A percentile compares a stretch with the other conserved stretches of the same genome.
Conservation (phyloP, 1,139 yeast genomes). For the Lodderomyces elongisporus region DNA sequence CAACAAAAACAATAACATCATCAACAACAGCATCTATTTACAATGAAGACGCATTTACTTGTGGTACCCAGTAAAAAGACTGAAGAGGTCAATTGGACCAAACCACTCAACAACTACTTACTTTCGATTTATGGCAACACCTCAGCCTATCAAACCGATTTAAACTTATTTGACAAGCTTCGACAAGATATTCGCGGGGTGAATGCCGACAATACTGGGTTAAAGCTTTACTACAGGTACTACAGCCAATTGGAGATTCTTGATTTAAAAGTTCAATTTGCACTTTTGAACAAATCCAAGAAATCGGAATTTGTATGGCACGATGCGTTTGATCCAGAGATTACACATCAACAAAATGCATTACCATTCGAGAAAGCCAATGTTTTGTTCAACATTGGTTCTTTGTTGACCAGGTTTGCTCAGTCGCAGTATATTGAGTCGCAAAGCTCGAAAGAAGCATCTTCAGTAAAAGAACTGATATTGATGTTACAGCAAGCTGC, state of each 20-base stretch:
- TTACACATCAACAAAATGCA: conserved; percentile 44
- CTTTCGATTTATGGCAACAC: conserved; percentile 59
- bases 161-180: conserved; percentile 50
- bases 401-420: conserved; percentile 44
- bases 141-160: conserved; percentile 54
- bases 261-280: conserved; percentile 69
- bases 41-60: conserved; percentile 35
- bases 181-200: conserved; percentile 62
- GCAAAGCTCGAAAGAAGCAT: conserved; percentile 37
- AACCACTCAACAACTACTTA: conserved; percentile 58
- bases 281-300: conserved; percentile 45
- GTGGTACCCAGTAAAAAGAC: conserved; percentile 49
- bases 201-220: conserved; percentile 46
- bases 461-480: conserved; percentile 51
- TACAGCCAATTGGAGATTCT: conserved; percentile 79
- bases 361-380: conserved; percentile 90
- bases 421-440: conserved; percentile 39
- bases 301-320: conserved; percentile 72
- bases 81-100: conserved; percentile 60
- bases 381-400: conserved; percentile 59
- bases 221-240: conserved; percentile 58
- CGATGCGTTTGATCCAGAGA: conserved; percentile 54
- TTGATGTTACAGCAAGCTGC: conserved; percentile 70
- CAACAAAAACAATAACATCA: neutral
- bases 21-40: neutral